These are phyloP conservation scores for Trametes polyzona DNA, from an alignment of 1,284 basidiomycete genomes.

Conservation along the genomic window DNA sequence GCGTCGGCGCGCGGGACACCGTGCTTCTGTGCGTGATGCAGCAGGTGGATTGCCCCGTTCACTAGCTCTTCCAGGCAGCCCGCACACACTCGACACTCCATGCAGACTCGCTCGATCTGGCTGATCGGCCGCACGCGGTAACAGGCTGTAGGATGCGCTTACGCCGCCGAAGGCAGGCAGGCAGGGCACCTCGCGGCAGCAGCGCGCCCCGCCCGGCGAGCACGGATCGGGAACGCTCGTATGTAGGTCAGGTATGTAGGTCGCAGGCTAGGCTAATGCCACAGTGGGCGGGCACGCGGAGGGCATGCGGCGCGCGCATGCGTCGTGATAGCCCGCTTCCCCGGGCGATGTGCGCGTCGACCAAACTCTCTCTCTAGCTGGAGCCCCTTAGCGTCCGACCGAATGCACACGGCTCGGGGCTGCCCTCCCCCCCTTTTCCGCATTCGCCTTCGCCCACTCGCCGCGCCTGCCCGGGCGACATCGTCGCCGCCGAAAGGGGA, in stretches of 20 bases:
- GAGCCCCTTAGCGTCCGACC: too few relatives aligned
- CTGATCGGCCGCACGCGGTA: conserved; percentile 4
- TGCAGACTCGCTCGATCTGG: background rate
- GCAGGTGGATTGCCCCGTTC: background rate
- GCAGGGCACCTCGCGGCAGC: conserved; percentile 7
- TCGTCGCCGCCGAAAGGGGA: background rate
- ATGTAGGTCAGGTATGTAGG: too few relatives aligned
- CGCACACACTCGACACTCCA: background rate
- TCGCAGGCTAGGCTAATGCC: background rate
- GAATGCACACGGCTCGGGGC: background rate
- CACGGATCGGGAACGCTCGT: too few relatives aligned
- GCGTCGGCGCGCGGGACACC: background rate
- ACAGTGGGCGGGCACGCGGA: conserved; percentile 6
- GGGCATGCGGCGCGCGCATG: conserved; percentile 3
- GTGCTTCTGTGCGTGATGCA: background rate
- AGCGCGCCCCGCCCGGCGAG: background rate
- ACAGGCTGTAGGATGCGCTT: background rate
- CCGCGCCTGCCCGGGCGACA: background rate
- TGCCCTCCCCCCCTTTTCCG: background rate
- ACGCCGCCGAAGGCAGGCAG: conserved; percentile 2
- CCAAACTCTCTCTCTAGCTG: too few relatives aligned
- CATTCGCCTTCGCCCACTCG: background rate
- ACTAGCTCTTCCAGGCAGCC: background rate
- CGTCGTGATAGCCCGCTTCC: background rate
- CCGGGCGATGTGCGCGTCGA: background rate